These are phyloP conservation scores for Emmonsia crescens DNA, from an alignment of 2,329 filamentous ascomycete genomes.

Conservation along the genomic window DNA sequence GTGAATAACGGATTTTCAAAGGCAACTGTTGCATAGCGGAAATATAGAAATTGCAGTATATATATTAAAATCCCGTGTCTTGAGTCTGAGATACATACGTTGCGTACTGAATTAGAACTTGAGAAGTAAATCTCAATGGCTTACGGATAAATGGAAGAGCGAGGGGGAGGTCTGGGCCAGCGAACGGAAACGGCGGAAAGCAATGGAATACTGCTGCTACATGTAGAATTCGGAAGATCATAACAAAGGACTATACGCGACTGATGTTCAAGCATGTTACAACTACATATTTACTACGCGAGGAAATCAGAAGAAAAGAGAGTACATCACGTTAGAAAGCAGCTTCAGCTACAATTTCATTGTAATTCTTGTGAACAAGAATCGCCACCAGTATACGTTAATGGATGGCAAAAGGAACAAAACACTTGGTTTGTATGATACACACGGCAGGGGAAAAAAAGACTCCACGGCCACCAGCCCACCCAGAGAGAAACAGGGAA, in stretches of 20 bases:
- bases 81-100: too few relatives aligned
- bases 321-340: not conserved
- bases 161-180: too few relatives aligned
- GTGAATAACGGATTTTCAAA: too few relatives aligned
- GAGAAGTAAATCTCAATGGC: too few relatives aligned
- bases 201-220: not conserved
- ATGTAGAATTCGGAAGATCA: not conserved
- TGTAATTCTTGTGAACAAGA: not conserved
- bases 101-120: too few relatives aligned
- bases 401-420: not conserved
- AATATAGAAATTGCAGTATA: too few relatives aligned
- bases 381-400: not conserved
- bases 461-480: constrained; percentile 5
- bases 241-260: not conserved
- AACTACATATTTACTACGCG: not conserved
- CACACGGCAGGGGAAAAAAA: not conserved
- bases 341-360: not conserved
- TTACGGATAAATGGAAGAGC: too few relatives aligned
- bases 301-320: not conserved
- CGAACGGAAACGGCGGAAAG: not conserved
- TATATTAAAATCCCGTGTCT: too few relatives aligned
- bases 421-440: constrained; percentile 3
- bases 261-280: not conserved
- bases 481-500: not conserved
- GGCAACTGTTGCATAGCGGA: too few relatives aligned